These are phyloP conservation scores for Garcileccinum viscosum DNA, from an alignment of 1,284 basidiomycete species.

Conservation along the genomic window DNA sequence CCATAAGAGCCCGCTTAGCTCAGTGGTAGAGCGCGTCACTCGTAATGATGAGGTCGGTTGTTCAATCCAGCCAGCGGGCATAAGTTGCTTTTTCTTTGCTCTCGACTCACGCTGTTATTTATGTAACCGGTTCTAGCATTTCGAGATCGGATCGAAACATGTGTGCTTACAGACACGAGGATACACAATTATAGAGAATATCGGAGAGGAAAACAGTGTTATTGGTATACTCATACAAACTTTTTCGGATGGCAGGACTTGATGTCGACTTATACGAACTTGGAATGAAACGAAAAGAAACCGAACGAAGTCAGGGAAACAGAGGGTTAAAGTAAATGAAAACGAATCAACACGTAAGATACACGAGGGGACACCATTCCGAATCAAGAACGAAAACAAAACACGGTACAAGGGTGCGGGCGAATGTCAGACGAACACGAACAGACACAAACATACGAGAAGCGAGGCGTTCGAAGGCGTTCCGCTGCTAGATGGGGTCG, in stretches of 20 bases:
- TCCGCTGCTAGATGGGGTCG: background rate
- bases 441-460: background rate
- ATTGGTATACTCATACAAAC: background rate
- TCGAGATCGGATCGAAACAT: background rate
- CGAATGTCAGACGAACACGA: background rate
- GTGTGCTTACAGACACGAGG: background rate
- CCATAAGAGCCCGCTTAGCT: slow-evolving; percentile 32
- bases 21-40: slow-evolving; percentile 64
- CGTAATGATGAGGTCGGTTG: slow-evolving; percentile 54
- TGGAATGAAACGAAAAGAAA: background rate
- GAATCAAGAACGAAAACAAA: slow-evolving; percentile 1
- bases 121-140: background rate
- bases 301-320: background rate
- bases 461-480: background rate
- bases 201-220: background rate
- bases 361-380: background rate
- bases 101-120: background rate
- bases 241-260: background rate
- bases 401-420: background rate
- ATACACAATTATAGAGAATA: background rate
- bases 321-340: background rate
- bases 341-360: background rate
- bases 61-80: slow-evolving; percentile 50
- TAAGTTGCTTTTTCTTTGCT: background rate
- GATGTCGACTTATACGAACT: background rate